These are phyloP conservation scores for Domatiomyces catenatus DNA, from an alignment of 2,329 filamentous ascomycete species.

Conservation along the genomic window DNA sequence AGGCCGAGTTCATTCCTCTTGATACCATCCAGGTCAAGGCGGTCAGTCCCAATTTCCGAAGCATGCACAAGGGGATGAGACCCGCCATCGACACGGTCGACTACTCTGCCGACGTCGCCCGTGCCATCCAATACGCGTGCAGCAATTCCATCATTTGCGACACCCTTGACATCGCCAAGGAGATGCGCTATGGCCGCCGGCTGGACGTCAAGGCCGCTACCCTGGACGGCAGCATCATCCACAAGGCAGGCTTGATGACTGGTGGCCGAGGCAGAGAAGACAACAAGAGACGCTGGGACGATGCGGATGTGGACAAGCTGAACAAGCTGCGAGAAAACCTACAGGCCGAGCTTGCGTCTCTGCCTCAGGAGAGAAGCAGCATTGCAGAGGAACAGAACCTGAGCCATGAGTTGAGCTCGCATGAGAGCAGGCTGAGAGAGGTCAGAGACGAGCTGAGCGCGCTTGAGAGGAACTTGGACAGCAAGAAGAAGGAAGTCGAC, in stretches of 20 bases:
- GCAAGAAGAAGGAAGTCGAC: constrained; percentile 68
- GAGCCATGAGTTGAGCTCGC: constrained; percentile 60
- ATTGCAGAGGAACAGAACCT: constrained; percentile 65
- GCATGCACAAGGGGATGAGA: constrained; percentile 65
- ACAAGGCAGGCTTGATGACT: constrained; percentile 93
- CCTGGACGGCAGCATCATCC: constrained; percentile 86
- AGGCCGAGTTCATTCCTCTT: constrained; percentile 87
- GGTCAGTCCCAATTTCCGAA: constrained; percentile 78
- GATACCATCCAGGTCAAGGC: constrained; percentile 95
- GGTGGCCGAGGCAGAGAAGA: constrained; percentile 73
- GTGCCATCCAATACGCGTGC: constrained; percentile 88
- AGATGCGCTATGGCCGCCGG: constrained; percentile 70
- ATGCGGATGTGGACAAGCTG: constrained; percentile 76
- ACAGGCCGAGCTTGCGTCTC: constrained; percentile 58
- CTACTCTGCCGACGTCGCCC: constrained; percentile 73
- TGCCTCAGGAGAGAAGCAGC: constrained; percentile 64
- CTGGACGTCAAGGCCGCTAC: constrained; percentile 91
- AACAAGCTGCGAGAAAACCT: constrained; percentile 60
- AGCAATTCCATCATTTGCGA: constrained; percentile 93
- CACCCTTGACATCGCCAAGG: constrained; percentile 67
- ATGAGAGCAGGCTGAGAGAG: constrained; percentile 61
- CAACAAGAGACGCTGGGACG: constrained; percentile 70
- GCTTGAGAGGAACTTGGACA: constrained; percentile 66
- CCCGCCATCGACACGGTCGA: constrained; percentile 93
- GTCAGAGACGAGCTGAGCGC: constrained; percentile 61